These are phyloP conservation scores for Aspergillus pseudoterreus DNA, from an alignment of 2,329 filamentous ascomycete species.

Conservation along the genomic window DNA sequence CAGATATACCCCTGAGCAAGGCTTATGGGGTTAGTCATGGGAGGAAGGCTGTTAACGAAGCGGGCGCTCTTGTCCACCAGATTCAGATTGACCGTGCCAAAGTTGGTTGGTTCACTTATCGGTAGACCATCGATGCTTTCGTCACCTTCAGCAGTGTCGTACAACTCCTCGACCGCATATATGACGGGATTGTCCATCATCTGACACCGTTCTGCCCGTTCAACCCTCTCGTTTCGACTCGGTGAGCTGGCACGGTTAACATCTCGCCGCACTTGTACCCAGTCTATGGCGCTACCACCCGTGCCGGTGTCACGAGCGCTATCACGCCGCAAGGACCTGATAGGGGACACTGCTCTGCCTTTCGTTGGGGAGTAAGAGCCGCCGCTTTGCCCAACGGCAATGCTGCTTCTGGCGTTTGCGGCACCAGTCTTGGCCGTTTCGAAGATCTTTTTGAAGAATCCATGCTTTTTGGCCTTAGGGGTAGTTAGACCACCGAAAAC, in stretches of 20 bases:
- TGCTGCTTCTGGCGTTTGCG: constrained; percentile 80
- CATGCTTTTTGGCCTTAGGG: constrained; percentile 76
- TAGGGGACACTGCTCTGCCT: constrained; percentile 44
- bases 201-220: constrained; percentile 83
- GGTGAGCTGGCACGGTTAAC: constrained; percentile 93
- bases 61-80: constrained; percentile 95
- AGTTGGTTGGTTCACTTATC: constrained; percentile 78
- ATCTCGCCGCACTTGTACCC: constrained; percentile 96
- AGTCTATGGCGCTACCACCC: constrained; percentile 61
- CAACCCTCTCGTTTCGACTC: constrained; percentile 79
- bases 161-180: constrained; percentile 83
- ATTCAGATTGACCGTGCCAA: constrained; percentile 70
- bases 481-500: constrained; percentile 72
- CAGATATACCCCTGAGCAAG: constrained; percentile 91
- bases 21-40: constrained; percentile 74
- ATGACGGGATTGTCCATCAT: constrained; percentile 91
- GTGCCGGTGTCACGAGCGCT: constrained; percentile 68
- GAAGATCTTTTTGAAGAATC: constrained; percentile 93
- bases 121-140: constrained; percentile 82
- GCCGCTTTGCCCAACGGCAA: constrained; percentile 60
- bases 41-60: constrained; percentile 79
- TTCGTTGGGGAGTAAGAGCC: constrained; percentile 48
- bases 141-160: constrained; percentile 80
- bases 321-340: constrained; percentile 39
- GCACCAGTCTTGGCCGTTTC: constrained; percentile 92